Conservation (phyloP, 768 basidiomycete species). For the Royoungia palumana region DNA sequence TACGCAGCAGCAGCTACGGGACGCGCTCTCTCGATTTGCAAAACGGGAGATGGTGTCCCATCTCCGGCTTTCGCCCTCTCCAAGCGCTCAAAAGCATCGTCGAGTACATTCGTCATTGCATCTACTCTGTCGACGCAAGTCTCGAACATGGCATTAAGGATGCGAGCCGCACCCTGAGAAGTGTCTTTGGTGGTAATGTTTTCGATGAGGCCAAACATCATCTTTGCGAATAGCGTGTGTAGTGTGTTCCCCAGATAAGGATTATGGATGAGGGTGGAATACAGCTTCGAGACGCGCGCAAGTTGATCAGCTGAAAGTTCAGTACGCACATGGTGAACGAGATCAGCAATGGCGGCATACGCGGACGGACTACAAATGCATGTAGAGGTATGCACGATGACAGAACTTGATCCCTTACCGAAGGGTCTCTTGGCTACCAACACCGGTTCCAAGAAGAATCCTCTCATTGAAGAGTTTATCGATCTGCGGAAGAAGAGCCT, state of each 20-base stretch:
- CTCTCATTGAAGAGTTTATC: constrained; percentile 90
- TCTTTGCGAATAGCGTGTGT: constrained; percentile 89
- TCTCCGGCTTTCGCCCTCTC: constrained; percentile 44
- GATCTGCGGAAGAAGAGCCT: constrained; percentile 75
- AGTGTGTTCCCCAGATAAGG: constrained; percentile 73
- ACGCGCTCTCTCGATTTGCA: constrained; percentile 79
- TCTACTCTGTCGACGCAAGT: constrained; percentile 83
- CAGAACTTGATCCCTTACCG: constrained; percentile 43
- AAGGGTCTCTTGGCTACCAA: constrained; percentile 83
- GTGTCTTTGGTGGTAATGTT: constrained; percentile 75
- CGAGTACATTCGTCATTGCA: constrained; percentile 64
- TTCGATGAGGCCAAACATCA: constrained; percentile 88
- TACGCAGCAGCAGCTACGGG: constrained; percentile 78
- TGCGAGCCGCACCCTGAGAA: constrained; percentile 58
- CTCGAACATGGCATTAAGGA: constrained; percentile 77
- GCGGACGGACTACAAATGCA: constrained; percentile 58
- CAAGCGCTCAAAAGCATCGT: constrained; percentile 43
- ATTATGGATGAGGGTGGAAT: constrained; percentile 87
- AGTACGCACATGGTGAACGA: constrained; percentile 85
- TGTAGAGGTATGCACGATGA: not conserved
- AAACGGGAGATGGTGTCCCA: constrained; percentile 46
- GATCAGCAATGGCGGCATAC: constrained; percentile 87
- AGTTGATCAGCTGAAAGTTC: constrained; percentile 80
- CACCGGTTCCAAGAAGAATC: constrained; percentile 80
- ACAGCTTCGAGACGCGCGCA: constrained; percentile 74